These are phyloP conservation scores for Fusarium euwallaceae DNA, from an alignment of 2,329 filamentous ascomycete genomes.

Conservation along the genomic window DNA sequence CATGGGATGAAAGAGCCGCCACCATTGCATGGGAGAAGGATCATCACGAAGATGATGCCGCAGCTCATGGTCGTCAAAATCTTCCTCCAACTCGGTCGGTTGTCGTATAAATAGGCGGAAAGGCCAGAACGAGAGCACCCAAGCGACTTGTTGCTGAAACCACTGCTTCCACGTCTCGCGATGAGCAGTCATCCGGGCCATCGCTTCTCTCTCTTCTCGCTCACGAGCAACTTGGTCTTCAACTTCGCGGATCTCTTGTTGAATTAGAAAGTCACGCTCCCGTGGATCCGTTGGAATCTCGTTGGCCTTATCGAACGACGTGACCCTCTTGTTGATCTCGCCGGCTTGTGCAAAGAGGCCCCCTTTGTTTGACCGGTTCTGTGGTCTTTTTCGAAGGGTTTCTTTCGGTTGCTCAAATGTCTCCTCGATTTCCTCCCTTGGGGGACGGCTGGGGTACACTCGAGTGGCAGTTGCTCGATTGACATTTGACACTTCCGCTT, in stretches of 20 bases:
- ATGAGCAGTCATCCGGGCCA: neutral
- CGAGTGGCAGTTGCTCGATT: too few species aligned
- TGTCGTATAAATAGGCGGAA: constrained; percentile 15
- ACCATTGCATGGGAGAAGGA: constrained; percentile 37
- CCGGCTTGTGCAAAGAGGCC: constrained; percentile 25
- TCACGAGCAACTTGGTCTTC: constrained; percentile 34
- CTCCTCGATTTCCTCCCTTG: neutral
- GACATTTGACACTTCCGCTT: neutral
- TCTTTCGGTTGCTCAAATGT: neutral
- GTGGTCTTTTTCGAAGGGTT: neutral
- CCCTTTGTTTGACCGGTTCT: neutral
- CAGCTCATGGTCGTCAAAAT: constrained; percentile 19
- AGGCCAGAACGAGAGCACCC: constrained; percentile 41
- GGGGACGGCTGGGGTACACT: neutral
- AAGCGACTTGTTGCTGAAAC: constrained; percentile 38
- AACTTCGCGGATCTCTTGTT: constrained; percentile 36
- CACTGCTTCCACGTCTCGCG: constrained; percentile 31
- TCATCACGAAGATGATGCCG: constrained; percentile 15
- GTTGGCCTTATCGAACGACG: constrained; percentile 11
- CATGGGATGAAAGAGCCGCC: constrained; percentile 48
- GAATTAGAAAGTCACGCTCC: constrained; percentile 36
- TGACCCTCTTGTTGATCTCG: neutral
- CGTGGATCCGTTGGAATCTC: constrained; percentile 18
- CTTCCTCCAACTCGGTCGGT: constrained; percentile 14
- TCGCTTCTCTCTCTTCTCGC: constrained; percentile 17